phyloP scores from a whole-genome alignment of 345 rosid genomes.

The Clausena lansium region DNA sequence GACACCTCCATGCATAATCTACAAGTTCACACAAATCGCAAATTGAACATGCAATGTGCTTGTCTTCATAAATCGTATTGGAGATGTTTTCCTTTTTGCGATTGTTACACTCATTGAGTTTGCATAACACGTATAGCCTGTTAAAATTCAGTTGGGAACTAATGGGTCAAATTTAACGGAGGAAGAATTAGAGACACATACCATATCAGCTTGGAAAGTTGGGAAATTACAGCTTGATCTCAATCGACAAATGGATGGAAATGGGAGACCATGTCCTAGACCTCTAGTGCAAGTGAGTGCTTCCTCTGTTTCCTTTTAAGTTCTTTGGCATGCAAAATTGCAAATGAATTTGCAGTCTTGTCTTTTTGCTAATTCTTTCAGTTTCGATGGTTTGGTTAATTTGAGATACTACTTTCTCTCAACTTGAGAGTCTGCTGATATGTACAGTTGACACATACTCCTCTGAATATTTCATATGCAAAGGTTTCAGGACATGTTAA shows the following conservation, averaged over 20 bases:
- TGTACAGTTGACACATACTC: background rate
- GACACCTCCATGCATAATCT: background rate
- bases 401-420: background rate
- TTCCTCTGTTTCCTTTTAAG: conserved; percentile 10
- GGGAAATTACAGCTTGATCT: conserved; percentile 67
- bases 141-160: conserved; percentile 66
- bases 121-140: conserved; percentile 12
- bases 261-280: conserved; percentile 48
- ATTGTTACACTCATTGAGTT: background rate
- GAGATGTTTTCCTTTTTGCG: background rate
- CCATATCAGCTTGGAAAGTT: conserved; percentile 99
- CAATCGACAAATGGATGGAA: conserved; percentile 67
- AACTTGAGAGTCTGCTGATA: background rate
- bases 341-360: background rate
- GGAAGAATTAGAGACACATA: conserved; percentile 84
- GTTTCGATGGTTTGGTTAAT: background rate
- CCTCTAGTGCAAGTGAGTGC: conserved; percentile 56
- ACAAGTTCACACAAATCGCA: background rate
- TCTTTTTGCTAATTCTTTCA: background rate
- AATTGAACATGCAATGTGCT: background rate
- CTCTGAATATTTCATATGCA: background rate
- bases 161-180: conserved; percentile 84
- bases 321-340: background rate
- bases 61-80: background rate
- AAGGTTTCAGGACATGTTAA: background rate